A percentile compares a stretch with the other conserved stretches of the same genome.
Evolutionary conservation across 2,329 filamentous ascomycete species (phyloP).

Genomic region (Cryphonectria naterciae): DNA sequence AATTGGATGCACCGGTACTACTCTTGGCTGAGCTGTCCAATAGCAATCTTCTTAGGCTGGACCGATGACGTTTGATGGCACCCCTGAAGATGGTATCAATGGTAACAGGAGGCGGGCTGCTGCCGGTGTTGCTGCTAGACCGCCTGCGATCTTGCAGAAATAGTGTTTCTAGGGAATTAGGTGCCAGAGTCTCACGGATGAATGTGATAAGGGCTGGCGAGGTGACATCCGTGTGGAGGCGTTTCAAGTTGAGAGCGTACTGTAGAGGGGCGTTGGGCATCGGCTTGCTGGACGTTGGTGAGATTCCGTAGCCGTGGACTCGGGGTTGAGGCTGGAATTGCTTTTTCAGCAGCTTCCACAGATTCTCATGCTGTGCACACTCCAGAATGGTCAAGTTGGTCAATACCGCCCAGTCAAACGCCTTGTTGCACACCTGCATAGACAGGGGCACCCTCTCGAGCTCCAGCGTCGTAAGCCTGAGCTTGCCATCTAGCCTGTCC

Average conservation of each 20-base stretch:
- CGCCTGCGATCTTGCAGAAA: conserved; percentile 71
- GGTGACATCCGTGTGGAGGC: conserved; percentile 75
- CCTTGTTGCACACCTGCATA: conserved; percentile 68
- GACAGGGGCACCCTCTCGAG: conserved; percentile 77
- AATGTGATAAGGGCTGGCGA: conserved; percentile 72
- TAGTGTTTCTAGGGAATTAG: conserved; percentile 78
- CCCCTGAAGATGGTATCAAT: conserved; percentile 74
- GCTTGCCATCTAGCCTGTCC: conserved; percentile 56
- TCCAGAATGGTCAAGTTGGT: conserved; percentile 74
- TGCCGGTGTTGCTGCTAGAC: conserved; percentile 39
- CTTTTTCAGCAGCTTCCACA: conserved; percentile 74
- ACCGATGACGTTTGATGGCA: conserved; percentile 70
- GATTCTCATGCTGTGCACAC: conserved; percentile 71
- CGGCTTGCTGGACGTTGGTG: conserved; percentile 33
- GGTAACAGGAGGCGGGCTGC: conserved; percentile 56
- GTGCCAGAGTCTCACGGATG: conserved; percentile 75
- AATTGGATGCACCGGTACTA: conserved; percentile 38
- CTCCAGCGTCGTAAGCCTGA: conserved; percentile 73
- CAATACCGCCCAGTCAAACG: conserved; percentile 74
- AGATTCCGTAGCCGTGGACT: conserved; percentile 35
- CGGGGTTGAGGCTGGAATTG: conserved; percentile 56
- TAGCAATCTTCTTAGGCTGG: conserved; percentile 72
- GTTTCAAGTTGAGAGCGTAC: conserved; percentile 69
- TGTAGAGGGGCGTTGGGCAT: conserved; percentile 46
- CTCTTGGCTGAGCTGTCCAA: conserved; percentile 70